Base-by-base conservation (phyloP, 345 rosid genomes). In the Camelina neglecta region DNA sequence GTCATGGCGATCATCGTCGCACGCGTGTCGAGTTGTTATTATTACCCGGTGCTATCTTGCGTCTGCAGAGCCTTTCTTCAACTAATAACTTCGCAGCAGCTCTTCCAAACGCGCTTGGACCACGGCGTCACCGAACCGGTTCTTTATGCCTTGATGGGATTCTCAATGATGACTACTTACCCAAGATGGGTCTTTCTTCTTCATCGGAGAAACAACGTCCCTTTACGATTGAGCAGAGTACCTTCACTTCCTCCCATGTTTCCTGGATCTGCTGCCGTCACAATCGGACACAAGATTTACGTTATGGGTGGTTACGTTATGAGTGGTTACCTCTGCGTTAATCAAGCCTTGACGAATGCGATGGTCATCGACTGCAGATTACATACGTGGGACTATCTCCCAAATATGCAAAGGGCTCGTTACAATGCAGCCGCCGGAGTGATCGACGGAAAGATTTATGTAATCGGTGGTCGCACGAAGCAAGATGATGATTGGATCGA, bases 381-480 rank as follows among this genome's bases (percentile, higher is more conserved):
- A 2, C 53, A 50, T 57, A 66, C 48, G 59, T 18, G 4, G 18
- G 3, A 2, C 11, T 3, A 0, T 11, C 60, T 67, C 49, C 59
- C 10, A 23, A 2, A 6, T 24, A 53, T 53, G 60, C 6, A 4
- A 5, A 41, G 44, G 23, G 21, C 2, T 35, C 71, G 71, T 4
- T 20, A 3, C 33, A 8, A 11, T 3, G 48, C 71, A 18, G 45
- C 71, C 12, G 47, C 73, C 2, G 60, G 71, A 54, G 36, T 67
- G 0, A 67, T 53, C 7, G 48, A 53, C 60, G 36, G 71, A 24
- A 53, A 53, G 15, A 67, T 67, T 5, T 67, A 51, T 13, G 71
- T 67, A 6, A 20, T 51, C 35, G 71, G 71, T 20, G 71, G 63
- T 2, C 16, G 73, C 62, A 0, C 0, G 73, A 11, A 3, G 4